Base-by-base conservation (phyloP, 2,329 filamentous ascomycete species). In the Stachybotrys chartarum region DNA sequence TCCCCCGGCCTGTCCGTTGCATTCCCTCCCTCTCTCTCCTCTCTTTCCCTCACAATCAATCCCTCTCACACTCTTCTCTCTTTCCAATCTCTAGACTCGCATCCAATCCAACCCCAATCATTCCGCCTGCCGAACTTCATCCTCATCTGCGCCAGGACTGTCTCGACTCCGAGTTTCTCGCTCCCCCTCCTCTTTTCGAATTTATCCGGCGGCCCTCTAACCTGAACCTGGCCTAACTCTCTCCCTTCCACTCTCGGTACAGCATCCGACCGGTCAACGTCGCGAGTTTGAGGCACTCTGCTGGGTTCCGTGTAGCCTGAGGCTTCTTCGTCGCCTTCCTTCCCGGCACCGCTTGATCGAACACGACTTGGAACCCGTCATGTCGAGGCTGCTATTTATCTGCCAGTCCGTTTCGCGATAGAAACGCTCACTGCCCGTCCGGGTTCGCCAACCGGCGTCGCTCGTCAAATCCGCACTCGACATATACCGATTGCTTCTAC, bases 371-470 rank as follows among this genome's bases (percentile, higher is more conserved):
- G 45, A 42, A 54, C 57, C 54, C 59, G 66, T 61, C 64, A 70
- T 70, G 68, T 70, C 61, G 58, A 64, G 55, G 57, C 62, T 57
- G 56, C 59, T 55, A 53, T 60, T 31, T 44, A 39, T 31, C 46
- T 56, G 12, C 30, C 47, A 60, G 54, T 57, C 60, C 62, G 62
- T 59, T 61, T 54, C 58, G 57, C 65, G 65, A 67, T 70, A 71
- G 65, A 71, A 66, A 67, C 63, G 64, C 58, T 60, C 58, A 56
- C 55, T 62, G 58, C 61, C 61, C 57, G 55, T 14, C 54, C 61
- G 64, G 63, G 66, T 60, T 62, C 64, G 67, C 66, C 62, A 59
- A 59, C 54, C 53, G 55, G 64, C 63, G 61, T 62, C 30, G 48
- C 55, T 51, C 44, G 50, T 50, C 52, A 52, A 30, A 57, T 52